Conservation (phyloP, 1,139 yeast species). For the Zygosaccharomyces sapae region DNA sequence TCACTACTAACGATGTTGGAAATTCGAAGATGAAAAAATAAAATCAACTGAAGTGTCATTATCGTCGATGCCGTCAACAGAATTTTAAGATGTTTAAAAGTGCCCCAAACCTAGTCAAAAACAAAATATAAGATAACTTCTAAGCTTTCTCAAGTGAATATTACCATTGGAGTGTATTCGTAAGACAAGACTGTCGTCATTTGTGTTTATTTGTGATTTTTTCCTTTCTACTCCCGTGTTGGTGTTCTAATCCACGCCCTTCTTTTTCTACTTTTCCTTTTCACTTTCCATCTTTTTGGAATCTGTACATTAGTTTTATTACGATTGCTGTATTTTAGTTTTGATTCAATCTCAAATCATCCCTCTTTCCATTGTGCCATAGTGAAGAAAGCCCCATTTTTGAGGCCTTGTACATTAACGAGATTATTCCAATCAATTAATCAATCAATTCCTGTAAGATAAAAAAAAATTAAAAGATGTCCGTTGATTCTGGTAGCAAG, state of each 20-base stretch:
- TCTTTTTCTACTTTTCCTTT: not conserved
- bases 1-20: not conserved
- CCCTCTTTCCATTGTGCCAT: constrained; percentile 3
- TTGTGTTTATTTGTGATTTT: not conserved
- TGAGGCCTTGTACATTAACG: constrained; percentile 14
- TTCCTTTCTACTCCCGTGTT: not conserved
- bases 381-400: constrained; percentile 6
- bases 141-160: not conserved
- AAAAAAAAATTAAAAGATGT: constrained; percentile 6
- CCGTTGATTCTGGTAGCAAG: constrained; percentile 9
- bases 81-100: not conserved
- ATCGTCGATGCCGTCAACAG: not conserved
- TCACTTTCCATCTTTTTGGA: constrained; percentile 8
- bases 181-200: not conserved
- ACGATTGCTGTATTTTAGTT: constrained; percentile 7
- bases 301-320: constrained; percentile 11
- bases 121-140: not conserved
- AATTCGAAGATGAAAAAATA: not conserved
- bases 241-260: constrained; percentile 1
- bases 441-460: not conserved
- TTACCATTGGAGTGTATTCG: not conserved
- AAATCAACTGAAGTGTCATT: not conserved
- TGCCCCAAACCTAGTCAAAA: not conserved
- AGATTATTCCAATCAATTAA: constrained; percentile 6
- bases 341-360: constrained; percentile 4